Evolutionary conservation across 2,329 filamentous ascomycete genomes (phyloP).

Genomic region (Microcera coccophila): DNA sequence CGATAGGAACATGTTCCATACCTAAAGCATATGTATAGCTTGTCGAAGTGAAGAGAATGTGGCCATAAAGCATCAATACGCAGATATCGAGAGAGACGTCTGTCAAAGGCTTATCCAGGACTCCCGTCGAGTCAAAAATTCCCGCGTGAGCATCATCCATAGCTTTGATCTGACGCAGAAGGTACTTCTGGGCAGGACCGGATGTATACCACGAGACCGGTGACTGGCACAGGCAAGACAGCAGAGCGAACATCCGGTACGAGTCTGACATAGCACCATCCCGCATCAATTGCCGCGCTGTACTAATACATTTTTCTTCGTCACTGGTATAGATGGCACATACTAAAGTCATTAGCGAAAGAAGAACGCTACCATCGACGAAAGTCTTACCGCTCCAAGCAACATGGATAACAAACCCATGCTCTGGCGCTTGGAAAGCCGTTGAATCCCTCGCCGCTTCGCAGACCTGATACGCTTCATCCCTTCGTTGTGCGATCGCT

Average conservation of each 20-base stretch:
- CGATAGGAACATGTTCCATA: constrained; percentile 32
- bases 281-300: constrained; percentile 79
- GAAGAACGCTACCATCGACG: background rate
- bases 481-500: constrained; percentile 61
- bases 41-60: constrained; percentile 80
- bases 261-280: constrained; percentile 77
- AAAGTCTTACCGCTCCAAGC: constrained; percentile 64
- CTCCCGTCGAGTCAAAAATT: constrained; percentile 28
- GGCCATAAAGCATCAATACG: constrained; percentile 82
- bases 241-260: constrained; percentile 75
- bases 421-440: constrained; percentile 70
- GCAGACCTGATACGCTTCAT: constrained; percentile 76
- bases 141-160: constrained; percentile 65
- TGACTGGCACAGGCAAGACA: constrained; percentile 73
- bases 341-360: constrained; percentile 43
- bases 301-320: constrained; percentile 66
- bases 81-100: constrained; percentile 62
- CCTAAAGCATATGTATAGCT: constrained; percentile 80
- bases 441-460: constrained; percentile 75
- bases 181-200: constrained; percentile 81
- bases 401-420: constrained; percentile 69
- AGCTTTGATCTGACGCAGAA: constrained; percentile 84
- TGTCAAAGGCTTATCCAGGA: constrained; percentile 27
- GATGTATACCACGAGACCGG: constrained; percentile 73
- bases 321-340: constrained; percentile 82